Evolutionary conservation across 2,329 filamentous ascomycete genomes (phyloP).

Genomic region (Trichoderma endophyticum): DNA sequence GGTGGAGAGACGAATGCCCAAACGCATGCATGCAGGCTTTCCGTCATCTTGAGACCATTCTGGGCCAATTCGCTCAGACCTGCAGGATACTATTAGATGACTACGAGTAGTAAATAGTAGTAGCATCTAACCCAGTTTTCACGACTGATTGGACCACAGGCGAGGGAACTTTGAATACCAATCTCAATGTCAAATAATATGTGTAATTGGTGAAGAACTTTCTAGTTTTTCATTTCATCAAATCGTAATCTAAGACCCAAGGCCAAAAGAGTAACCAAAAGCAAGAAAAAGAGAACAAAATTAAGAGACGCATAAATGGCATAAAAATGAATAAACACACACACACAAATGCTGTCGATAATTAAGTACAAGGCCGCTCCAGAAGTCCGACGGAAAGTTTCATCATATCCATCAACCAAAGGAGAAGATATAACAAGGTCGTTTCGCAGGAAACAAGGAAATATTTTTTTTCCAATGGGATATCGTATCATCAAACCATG

Average conservation of each 20-base stretch:
- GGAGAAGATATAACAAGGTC: neutral
- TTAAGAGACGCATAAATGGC: neutral
- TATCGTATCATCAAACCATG: constrained; percentile 18
- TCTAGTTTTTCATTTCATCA: constrained; percentile 6
- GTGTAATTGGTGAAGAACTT: neutral
- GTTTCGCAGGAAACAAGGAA: neutral
- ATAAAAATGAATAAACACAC: neutral
- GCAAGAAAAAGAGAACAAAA: neutral
- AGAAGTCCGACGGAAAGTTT: neutral
- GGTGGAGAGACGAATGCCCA: neutral
- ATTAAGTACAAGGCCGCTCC: neutral
- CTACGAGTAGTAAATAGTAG: neutral
- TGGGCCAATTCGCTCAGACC: neutral
- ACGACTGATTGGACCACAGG: neutral
- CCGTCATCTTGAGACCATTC: neutral
- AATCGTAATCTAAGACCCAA: neutral
- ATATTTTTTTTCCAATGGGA: neutral
- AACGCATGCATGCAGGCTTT: neutral
- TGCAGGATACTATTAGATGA: constrained; percentile 5
- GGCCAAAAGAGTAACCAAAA: constrained; percentile 7
- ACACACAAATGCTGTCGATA: neutral
- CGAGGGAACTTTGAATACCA: neutral
- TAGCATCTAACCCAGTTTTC: neutral
- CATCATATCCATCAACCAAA: constrained; percentile 7
- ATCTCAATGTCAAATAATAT: neutral